Base-by-base conservation (phyloP, 208 protist species). In the Crithidia fasciculata region DNA sequence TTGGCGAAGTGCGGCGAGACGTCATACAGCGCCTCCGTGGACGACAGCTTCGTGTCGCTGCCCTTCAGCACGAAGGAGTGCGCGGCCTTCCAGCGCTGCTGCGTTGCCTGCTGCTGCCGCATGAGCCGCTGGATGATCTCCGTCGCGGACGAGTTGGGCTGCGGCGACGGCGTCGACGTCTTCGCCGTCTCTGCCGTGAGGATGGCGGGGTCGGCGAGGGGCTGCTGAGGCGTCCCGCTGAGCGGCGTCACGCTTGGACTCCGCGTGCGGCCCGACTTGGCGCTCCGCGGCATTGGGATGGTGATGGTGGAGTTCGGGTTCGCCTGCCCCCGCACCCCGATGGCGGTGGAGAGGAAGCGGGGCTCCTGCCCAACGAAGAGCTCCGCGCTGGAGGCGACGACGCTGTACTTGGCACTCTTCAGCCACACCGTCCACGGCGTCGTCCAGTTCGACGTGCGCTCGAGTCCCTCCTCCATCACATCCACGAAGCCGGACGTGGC, bases 271-370 rank as follows among this genome's bases (percentile, higher is more conserved):
- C 59, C 84, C 1, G 80, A 83, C 66, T 93, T 95, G 44, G 86
- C 88, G 67, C 89, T 95, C 47, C 92, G 88, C 13, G 92, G 92
- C 83, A 91, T 88, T 8, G 92, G 92, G 47, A 96, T 96, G 53
- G 87, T 60, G 71, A 96, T 95, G 16, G 83, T 81, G 43, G 72
- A 68, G 56, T 76, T 73, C 15, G 71, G 65, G 40, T 76, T 70
- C 15, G 72, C 67, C 58, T 78, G 75, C 3, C 63, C 71, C 44
- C 85, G 83, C 5, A 80, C 74, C 0, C 73, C 83, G 12, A 92
- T 47, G 2, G 83, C 75, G 37, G 76, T 78, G 62, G 60, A 73
- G n/a, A 85, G 70, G 45, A 78, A 76, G 52, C 73, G 82, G 8
- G 83, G 76, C 60, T 85, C 82, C 60, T 83, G 81, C 19, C 70